Percentiles rank a stretch among this genome's conserved stretches.
phyloP scores from a whole-genome alignment of 78 protist genomes.

The Paulinella micropora region DNA sequence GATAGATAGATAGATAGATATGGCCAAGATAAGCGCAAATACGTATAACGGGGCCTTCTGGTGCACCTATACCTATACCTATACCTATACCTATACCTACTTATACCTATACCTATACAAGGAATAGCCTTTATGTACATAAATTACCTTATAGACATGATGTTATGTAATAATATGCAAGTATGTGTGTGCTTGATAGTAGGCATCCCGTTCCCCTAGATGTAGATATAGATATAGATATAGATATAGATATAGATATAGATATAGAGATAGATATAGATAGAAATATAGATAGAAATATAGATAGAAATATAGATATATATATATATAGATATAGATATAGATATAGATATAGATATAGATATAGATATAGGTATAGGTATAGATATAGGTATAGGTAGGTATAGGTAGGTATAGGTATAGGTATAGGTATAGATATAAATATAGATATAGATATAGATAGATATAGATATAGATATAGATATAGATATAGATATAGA shows the following conservation, averaged over 20 bases:
- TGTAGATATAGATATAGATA: background rate
- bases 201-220: too few species aligned
- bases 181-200: too few species aligned
- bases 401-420: background rate
- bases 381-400: background rate
- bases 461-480: background rate
- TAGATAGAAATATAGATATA: background rate
- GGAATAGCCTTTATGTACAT: too few species aligned
- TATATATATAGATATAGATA: background rate
- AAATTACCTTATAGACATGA: too few species aligned
- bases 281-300: background rate
- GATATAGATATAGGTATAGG: background rate
- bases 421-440: background rate
- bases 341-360: background rate
- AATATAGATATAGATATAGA: background rate
- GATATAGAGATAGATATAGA: background rate
- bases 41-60: too few species aligned
- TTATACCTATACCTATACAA: too few species aligned
- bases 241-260: background rate
- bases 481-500: background rate
- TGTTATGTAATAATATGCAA: too few species aligned
- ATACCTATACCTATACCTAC: too few species aligned
- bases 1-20: background rate
- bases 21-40: background rate
- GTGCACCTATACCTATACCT: too few species aligned